These are phyloP conservation scores for Lipomyces anomalus DNA, from an alignment of 805 yeast genomes.

Conservation along the genomic window DNA sequence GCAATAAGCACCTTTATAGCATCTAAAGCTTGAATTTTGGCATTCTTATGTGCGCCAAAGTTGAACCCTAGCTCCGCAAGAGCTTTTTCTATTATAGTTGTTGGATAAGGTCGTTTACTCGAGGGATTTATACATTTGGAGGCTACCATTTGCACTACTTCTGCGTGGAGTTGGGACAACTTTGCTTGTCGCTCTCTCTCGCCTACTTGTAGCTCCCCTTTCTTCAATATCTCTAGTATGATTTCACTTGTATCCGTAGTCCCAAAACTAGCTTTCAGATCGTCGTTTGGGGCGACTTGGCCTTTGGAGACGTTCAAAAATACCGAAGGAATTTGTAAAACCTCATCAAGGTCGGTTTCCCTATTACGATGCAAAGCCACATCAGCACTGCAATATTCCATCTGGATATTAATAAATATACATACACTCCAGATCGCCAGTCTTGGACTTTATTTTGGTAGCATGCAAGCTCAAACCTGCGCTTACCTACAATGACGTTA, in stretches of 20 bases:
- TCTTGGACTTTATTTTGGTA: constrained; percentile 97
- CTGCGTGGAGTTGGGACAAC: constrained; percentile 67
- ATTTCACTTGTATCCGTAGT: constrained; percentile 69
- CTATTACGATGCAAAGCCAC: constrained; percentile 30
- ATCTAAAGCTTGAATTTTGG: constrained; percentile 86
- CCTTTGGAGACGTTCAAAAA: constrained; percentile 92
- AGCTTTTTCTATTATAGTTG: constrained; percentile 87
- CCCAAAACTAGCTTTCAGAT: constrained; percentile 65
- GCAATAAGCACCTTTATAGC: constrained; percentile 74
- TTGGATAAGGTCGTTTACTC: constrained; percentile 86
- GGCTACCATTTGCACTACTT: constrained; percentile 73
- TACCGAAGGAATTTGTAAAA: constrained; percentile 91
- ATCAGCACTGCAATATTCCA: too few species aligned
- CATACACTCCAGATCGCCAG: constrained; percentile 67
- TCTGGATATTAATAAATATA: constrained; percentile 5
- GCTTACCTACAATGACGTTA: constrained; percentile 41
- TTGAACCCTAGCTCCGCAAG: constrained; percentile 66
- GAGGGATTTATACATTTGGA: constrained; percentile 89
- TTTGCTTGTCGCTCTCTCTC: constrained; percentile 86
- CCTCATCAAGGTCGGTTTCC: constrained; percentile 93
- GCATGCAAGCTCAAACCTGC: constrained; percentile 91
- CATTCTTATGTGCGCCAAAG: constrained; percentile 62
- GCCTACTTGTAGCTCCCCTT: constrained; percentile 91
- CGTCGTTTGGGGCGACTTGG: constrained; percentile 83
- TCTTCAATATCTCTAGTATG: constrained; percentile 72